Evolutionary conservation across 495 filamentous ascomycete species (phyloP).

Genomic region (Hypoxylon subgilvum): DNA sequence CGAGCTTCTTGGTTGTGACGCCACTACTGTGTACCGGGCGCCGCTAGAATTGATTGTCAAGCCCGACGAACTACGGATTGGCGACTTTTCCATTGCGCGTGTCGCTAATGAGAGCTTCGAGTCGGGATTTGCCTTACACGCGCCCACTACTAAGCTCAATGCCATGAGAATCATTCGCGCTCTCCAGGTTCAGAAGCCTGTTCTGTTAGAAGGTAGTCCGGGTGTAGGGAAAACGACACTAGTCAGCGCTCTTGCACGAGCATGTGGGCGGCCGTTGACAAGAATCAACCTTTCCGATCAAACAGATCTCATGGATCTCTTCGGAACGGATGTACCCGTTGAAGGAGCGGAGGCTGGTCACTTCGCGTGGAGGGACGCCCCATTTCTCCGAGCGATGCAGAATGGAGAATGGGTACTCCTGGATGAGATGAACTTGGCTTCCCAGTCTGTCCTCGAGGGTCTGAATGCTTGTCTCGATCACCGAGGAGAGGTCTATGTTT

Average conservation of each 20-base stretch:
- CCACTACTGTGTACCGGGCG: slow-evolving; percentile 65
- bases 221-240: slow-evolving; percentile 98
- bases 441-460: slow-evolving; percentile 95
- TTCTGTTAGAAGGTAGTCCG: slow-evolving; percentile 92
- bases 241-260: slow-evolving; percentile 78
- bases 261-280: slow-evolving; percentile 78
- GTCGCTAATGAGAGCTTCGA: slow-evolving; percentile 55
- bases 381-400: slow-evolving; percentile 95
- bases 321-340: slow-evolving; percentile 94
- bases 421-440: slow-evolving; percentile 99
- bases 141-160: slow-evolving; percentile 88
- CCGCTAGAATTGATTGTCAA: slow-evolving; percentile 54
- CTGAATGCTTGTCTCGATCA: slow-evolving; percentile 98
- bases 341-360: slow-evolving; percentile 85
- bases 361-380: slow-evolving; percentile 94
- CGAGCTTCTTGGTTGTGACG: slow-evolving; percentile 67
- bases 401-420: slow-evolving; percentile 93
- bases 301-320: slow-evolving; percentile 95
- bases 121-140: slow-evolving; percentile 75
- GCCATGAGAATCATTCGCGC: slow-evolving; percentile 88
- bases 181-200: slow-evolving; percentile 86
- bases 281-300: slow-evolving; percentile 98
- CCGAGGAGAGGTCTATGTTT: slow-evolving; percentile 92
- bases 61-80: slow-evolving; percentile 62
- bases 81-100: slow-evolving; percentile 72